Evolutionary conservation across 768 basidiomycete genomes (phyloP), one percentile per base, ranked within the genome.

Genomic region (Boletus subcaerulescens): DNA sequence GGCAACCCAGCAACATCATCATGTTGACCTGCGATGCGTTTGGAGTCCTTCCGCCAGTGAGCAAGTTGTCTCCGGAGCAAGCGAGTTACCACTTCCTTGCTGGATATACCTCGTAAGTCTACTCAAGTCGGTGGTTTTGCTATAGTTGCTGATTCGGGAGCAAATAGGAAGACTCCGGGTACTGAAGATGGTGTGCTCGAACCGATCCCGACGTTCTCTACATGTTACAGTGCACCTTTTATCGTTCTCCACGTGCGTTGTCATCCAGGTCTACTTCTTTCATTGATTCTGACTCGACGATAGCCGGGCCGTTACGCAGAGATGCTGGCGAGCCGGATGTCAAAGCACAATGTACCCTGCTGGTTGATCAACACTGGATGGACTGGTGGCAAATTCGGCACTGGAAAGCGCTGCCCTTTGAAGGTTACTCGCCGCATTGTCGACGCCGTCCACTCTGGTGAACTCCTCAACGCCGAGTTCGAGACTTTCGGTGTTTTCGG

Each of bases 281-380:
- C 8, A 11, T 36, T 11, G 10, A 17, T 44, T 57, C 56, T 66
- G 35, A 47, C 41, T 46, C 14, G 31, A 36, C 4, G n/a, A 35
- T 61, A 87, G 86, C 94, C 94, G 43, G 84, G 90, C 35, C 89
- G 94, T 58, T 99, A 99, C 73, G 96, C 97, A 40, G 81, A 88
- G 73, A 99, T 99, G 97, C 80, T 99, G 62, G 93, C 96, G 0
- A 87, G 92, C 61, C 85, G 90, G 65, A 98, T 99, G 95, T 74
- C 86, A 53, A 83, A 86, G 73, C 80, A 90, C 77, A 81, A 91
- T 52, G 93, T 94, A 63, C 74, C 93, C 73, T 97, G 95, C 79
- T 99, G 93, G 93, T 81, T 98, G 68, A 90, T 99, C 84, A 98
- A 99, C 87, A 99, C 96, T 3, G 96, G 91, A 58, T 95, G 92